These are phyloP conservation scores for Kwoniella botswanensis DNA, from an alignment of 768 basidiomycete genomes.

Conservation along the genomic window DNA sequence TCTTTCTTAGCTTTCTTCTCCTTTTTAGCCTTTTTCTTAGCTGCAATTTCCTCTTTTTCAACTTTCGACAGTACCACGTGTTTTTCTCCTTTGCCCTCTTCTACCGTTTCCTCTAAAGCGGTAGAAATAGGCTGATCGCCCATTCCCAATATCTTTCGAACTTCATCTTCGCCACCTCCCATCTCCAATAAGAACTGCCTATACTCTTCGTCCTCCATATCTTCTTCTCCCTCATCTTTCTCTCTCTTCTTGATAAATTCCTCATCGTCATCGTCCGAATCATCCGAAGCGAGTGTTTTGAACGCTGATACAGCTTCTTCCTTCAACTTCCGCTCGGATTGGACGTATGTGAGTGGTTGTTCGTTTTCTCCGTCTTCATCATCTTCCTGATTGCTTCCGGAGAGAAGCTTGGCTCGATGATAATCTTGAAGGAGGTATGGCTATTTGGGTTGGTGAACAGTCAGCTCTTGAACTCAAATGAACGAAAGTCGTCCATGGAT, in stretches of 20 bases:
- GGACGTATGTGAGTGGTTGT: slow-evolving; percentile 68
- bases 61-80: slow-evolving; percentile 1
- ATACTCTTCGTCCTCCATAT: slow-evolving; percentile 84
- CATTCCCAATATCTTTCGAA: slow-evolving; percentile 69
- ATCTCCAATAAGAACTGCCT: slow-evolving; percentile 74
- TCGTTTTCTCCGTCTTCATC: slow-evolving; percentile 41
- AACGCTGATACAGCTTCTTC: slow-evolving; percentile 86
- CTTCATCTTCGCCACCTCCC: slow-evolving; percentile 69
- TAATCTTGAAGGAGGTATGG: slow-evolving; percentile 59
- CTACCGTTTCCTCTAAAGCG: slow-evolving; percentile 41
- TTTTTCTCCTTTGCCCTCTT: slow-evolving; percentile 44
- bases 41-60: slow-evolving; percentile 54
- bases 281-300: slow-evolving; percentile 60
- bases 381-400: slow-evolving; percentile 32
- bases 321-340: slow-evolving; percentile 77
- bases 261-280: slow-evolving; percentile 54
- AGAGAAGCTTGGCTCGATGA: slow-evolving; percentile 58
- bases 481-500: no score
- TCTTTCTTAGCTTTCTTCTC: slow-evolving; percentile 68
- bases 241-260: slow-evolving; percentile 67
- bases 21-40: slow-evolving; percentile 53
- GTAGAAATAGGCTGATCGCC: slow-evolving; percentile 39
- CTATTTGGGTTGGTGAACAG: slow-evolving; percentile 16
- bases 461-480: no score
- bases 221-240: slow-evolving; percentile 76